A percentile compares a stretch with the other conserved stretches of the same genome.
Evolutionary conservation across 495 filamentous ascomycete species (phyloP).

Genomic region (Neurospora sp.): DNA sequence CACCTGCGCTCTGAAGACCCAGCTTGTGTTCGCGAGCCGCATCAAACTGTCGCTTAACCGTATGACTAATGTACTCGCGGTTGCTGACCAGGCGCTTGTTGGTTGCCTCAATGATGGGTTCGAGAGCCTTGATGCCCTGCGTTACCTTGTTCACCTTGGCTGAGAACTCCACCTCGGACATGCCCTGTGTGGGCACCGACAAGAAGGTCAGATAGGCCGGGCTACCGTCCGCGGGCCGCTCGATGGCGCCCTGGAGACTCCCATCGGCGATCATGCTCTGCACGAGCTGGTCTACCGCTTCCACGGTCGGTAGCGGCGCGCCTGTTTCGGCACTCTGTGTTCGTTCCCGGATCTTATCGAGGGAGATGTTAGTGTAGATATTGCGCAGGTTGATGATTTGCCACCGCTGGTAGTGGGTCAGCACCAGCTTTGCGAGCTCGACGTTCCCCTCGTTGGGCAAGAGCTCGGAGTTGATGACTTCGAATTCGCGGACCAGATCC

Average conservation of each 20-base stretch:
- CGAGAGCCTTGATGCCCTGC: constrained; percentile 33
- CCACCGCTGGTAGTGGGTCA: constrained; percentile 39
- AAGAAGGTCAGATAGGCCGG: constrained; percentile 32
- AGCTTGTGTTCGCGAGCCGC: neutral
- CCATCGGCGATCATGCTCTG: constrained; percentile 48
- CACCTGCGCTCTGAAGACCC: neutral
- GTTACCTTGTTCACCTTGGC: constrained; percentile 32
- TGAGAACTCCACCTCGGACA: constrained; percentile 39
- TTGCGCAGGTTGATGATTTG: constrained; percentile 34
- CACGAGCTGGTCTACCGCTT: constrained; percentile 35
- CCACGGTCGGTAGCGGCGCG: constrained; percentile 37
- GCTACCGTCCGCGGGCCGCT: constrained; percentile 28
- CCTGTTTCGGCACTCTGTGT: constrained; percentile 42
- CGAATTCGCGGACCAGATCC: constrained; percentile 48
- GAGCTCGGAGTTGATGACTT: constrained; percentile 37
- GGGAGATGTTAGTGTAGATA: constrained; percentile 42
- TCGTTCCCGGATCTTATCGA: constrained; percentile 36
- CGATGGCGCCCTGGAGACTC: constrained; percentile 45
- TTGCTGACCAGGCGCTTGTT: constrained; percentile 47
- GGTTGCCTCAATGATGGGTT: constrained; percentile 32
- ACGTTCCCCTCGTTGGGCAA: constrained; percentile 50
- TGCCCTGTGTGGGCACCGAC: constrained; percentile 12
- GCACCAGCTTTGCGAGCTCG: constrained; percentile 38
- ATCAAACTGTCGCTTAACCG: constrained; percentile 30
- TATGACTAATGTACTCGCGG: constrained; percentile 48